These are phyloP conservation scores for Salisapilia sapeloensis DNA, from an alignment of 352 stramenopile genomes.

Conservation along the genomic window DNA sequence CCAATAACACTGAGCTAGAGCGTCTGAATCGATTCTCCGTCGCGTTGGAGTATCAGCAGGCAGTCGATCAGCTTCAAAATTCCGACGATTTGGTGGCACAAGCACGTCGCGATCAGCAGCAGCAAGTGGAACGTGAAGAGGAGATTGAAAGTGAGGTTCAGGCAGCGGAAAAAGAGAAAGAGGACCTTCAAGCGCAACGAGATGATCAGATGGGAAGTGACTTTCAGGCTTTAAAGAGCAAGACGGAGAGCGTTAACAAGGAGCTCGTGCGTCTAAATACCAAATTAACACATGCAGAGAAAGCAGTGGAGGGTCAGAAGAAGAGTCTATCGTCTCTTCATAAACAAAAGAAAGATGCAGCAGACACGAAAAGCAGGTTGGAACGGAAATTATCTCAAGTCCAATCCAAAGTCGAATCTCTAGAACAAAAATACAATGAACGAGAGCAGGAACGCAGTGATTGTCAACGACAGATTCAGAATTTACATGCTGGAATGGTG, in stretches of 20 bases:
- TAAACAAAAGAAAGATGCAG: slow-evolving; percentile 58
- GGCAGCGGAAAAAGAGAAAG: slow-evolving; percentile 75
- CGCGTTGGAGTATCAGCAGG: slow-evolving; percentile 89
- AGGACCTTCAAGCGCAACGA: slow-evolving; percentile 43
- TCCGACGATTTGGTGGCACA: slow-evolving; percentile 78
- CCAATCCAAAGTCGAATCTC: slow-evolving; percentile 35
- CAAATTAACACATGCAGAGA: slow-evolving; percentile 58
- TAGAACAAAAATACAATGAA: slow-evolving; percentile 20
- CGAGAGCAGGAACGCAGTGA: slow-evolving; percentile 53
- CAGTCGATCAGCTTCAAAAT: slow-evolving; percentile 73
- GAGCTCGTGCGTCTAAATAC: slow-evolving; percentile 73
- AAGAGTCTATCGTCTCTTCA: slow-evolving; percentile 39
- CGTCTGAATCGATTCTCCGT: slow-evolving; percentile 94
- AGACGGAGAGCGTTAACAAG: slow-evolving; percentile 63
- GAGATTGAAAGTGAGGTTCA: slow-evolving; percentile 45
- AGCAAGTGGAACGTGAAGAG: slow-evolving; percentile 31
- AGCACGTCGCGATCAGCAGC: slow-evolving; percentile 75
- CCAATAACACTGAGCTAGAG: slow-evolving; percentile 98
- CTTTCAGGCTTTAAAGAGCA: slow-evolving; percentile 66
- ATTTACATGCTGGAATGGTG: slow-evolving; percentile 73
- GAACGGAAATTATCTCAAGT: slow-evolving; percentile 68
- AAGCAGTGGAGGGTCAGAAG: slow-evolving; percentile 46
- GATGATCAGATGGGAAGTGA: slow-evolving; percentile 79
- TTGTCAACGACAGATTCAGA: slow-evolving; percentile 72
- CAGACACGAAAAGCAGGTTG: slow-evolving; percentile 61